A percentile compares a stretch with the other conserved stretches of the same genome.
These are phyloP conservation scores for Curvularia verruculosa DNA, from an alignment of 2,329 filamentous ascomycete genomes.

Conservation along the genomic window DNA sequence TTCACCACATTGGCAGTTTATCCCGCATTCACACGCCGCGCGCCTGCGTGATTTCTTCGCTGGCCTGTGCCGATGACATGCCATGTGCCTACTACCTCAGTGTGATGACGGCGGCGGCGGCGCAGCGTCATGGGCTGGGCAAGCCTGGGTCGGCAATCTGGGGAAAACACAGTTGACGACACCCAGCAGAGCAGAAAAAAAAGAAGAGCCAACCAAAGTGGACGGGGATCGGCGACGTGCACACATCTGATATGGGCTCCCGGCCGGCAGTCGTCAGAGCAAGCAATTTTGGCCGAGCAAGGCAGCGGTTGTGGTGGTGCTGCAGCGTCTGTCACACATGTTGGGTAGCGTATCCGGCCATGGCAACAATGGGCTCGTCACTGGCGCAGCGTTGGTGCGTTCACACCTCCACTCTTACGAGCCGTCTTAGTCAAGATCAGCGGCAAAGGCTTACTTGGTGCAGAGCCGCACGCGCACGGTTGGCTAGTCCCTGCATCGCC, in stretches of 20 bases:
- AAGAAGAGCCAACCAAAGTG: neutral
- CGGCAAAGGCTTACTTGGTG: too few relatives aligned
- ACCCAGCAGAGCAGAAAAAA: neutral
- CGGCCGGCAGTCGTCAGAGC: conserved; percentile 12
- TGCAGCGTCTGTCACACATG: conserved; percentile 9
- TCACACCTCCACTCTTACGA: conserved; percentile 21
- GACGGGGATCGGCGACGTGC: neutral
- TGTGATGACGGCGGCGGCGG: neutral
- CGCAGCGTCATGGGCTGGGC: neutral
- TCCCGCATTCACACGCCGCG: conserved; percentile 12
- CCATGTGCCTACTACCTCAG: neutral
- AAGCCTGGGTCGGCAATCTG: neutral
- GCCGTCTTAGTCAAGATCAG: conserved; percentile 32
- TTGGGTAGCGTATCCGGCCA: conserved; percentile 23
- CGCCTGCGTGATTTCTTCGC: conserved; percentile 1
- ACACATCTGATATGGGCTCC: conserved; percentile 2
- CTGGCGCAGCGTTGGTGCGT: conserved; percentile 19
- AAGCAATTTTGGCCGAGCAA: conserved; percentile 4
- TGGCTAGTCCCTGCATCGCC: conserved; percentile 31
- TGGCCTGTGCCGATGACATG: neutral
- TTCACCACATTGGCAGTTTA: conserved; percentile 14
- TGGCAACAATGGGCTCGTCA: conserved; percentile 19
- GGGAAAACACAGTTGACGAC: neutral
- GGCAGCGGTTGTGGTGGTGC: neutral
- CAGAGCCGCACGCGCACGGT: conserved; percentile 37